Conservation (phyloP, 352 stramenopile species). For the Phytophthora cactorum region DNA sequence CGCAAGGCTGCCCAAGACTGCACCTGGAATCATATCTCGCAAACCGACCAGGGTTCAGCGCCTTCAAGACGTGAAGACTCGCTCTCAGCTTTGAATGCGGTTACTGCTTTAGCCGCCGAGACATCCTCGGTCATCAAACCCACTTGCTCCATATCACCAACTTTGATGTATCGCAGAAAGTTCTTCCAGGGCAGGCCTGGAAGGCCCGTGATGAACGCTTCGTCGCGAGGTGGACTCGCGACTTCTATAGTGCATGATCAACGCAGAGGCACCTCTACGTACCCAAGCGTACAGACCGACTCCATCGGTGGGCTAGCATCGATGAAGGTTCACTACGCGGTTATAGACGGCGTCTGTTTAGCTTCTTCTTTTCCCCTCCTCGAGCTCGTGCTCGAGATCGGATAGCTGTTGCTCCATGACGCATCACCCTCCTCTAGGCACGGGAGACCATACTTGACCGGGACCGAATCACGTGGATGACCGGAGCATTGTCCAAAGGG, state of each 20-base stretch:
- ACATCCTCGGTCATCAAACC: constrained; percentile 4
- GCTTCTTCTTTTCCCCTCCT: not conserved
- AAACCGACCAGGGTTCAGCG: not conserved
- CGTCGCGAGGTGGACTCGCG: constrained; percentile 3
- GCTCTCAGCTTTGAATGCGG: not conserved
- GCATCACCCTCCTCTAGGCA: constrained; percentile 1
- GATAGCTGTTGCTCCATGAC: not conserved
- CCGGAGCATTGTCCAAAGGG: too few species aligned
- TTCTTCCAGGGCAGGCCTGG: not conserved
- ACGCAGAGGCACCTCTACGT: not conserved
- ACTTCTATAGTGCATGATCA: not conserved
- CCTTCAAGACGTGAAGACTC: not conserved
- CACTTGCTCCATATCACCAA: constrained; percentile 21
- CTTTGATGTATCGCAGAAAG: constrained; percentile 14
- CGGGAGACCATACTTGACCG: not conserved
- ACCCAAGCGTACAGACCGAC: not conserved
- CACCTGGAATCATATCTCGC: constrained; percentile 19
- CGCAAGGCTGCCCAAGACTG: constrained; percentile 13
- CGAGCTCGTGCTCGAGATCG: not conserved
- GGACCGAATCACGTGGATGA: not conserved
- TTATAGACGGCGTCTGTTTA: not conserved
- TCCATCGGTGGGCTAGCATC: not conserved
- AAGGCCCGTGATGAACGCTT: not conserved
- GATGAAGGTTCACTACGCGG: not conserved
- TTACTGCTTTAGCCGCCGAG: not conserved